Percentiles rank a stretch among this genome's conserved stretches.
These are phyloP conservation scores for Collybiopsis confluens DNA, from an alignment of 768 basidiomycete genomes.

Conservation along the genomic window DNA sequence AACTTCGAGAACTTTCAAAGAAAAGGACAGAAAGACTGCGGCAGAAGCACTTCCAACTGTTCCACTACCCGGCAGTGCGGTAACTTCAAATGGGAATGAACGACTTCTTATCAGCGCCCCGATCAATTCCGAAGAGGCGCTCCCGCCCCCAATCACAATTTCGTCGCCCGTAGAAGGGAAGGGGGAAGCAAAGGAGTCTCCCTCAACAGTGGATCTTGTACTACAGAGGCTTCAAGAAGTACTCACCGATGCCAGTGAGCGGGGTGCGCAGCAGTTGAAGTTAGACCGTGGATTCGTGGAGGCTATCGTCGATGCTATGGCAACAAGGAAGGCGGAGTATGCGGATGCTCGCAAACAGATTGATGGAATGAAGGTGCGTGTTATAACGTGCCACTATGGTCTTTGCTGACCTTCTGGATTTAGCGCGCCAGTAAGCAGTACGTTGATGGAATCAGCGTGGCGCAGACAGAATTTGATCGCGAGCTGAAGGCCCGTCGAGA, in stretches of 20 bases:
- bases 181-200: constrained; percentile 18
- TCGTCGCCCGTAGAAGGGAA: constrained; percentile 34
- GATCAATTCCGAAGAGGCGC: background rate
- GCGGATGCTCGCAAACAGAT: constrained; percentile 68
- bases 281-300: constrained; percentile 75
- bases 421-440: constrained; percentile 91
- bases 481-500: constrained; percentile 87
- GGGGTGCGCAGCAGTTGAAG: constrained; percentile 55
- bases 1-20: constrained; percentile 1
- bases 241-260: constrained; percentile 54
- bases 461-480: constrained; percentile 90
- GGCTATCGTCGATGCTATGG: constrained; percentile 61
- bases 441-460: constrained; percentile 87
- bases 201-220: constrained; percentile 37
- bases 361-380: constrained; percentile 83
- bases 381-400: background rate
- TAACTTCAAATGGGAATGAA: background rate
- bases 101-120: background rate
- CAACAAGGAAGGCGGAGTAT: constrained; percentile 58
- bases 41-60: background rate
- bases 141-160: constrained; percentile 23
- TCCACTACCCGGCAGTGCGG: background rate
- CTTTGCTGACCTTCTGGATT: constrained; percentile 1
- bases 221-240: constrained; percentile 55
- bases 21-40: background rate